phyloP scores from a whole-genome alignment of 2,329 filamentous ascomycete genomes.

The Akanthomyces lecanii region DNA sequence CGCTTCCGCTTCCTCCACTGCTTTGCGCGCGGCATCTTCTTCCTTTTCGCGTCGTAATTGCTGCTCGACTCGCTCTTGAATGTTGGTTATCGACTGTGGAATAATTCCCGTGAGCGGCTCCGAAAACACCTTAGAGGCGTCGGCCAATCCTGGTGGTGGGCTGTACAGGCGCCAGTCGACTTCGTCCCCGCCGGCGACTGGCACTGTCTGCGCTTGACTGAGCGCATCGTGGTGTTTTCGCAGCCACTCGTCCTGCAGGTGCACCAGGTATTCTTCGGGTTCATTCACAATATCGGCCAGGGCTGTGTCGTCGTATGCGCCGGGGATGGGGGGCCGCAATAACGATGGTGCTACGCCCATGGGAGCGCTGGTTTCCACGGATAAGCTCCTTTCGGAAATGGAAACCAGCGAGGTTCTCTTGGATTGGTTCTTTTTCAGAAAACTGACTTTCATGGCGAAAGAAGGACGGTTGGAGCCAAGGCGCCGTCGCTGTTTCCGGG shows the following conservation, averaged over 20 bases:
- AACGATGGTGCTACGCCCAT: slow-evolving; percentile 1
- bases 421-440: background rate
- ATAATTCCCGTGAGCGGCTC: slow-evolving; percentile 40
- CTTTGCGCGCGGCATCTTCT: slow-evolving; percentile 25
- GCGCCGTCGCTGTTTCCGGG: background rate
- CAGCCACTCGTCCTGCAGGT: slow-evolving; percentile 19
- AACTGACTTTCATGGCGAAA: slow-evolving; percentile 4
- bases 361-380: background rate
- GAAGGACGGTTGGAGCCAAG: background rate
- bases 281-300: slow-evolving; percentile 8
- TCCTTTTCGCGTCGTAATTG: slow-evolving; percentile 28
- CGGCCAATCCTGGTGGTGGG: slow-evolving; percentile 40
- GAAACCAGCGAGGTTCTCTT: background rate
- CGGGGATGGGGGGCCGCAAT: background rate
- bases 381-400: background rate
- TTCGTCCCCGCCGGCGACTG: slow-evolving; percentile 5
- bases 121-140: slow-evolving; percentile 35
- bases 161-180: slow-evolving; percentile 45
- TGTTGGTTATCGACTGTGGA: slow-evolving; percentile 41
- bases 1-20: slow-evolving; percentile 21
- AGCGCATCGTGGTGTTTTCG: slow-evolving; percentile 18
- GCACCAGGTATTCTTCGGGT: slow-evolving; percentile 19
- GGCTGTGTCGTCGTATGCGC: slow-evolving; percentile 5
- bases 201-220: background rate
- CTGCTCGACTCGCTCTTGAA: slow-evolving; percentile 36